phyloP scores from a whole-genome alignment of 768 basidiomycete genomes.

The Leccinum olivaceopallidum region DNA sequence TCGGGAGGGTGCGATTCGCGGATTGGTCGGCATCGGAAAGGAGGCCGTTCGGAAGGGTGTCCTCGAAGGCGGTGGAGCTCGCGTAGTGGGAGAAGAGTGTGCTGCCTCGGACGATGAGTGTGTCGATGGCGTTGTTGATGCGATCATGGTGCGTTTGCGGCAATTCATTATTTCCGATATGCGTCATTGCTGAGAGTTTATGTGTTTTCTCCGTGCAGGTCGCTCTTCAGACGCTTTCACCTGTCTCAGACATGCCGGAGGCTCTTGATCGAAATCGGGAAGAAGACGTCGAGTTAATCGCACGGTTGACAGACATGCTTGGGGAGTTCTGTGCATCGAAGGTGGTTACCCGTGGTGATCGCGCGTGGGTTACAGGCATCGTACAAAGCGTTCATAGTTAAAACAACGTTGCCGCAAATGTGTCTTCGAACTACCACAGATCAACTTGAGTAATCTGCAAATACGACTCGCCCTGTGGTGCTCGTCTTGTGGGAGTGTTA shows the following conservation, averaged over 20 bases:
- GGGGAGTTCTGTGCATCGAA: slow-evolving; percentile 64
- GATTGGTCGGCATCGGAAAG: slow-evolving; percentile 81
- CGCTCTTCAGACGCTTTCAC: slow-evolving; percentile 59
- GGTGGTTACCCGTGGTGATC: slow-evolving; percentile 49
- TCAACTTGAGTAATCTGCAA: background rate
- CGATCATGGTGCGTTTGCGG: slow-evolving; percentile 55
- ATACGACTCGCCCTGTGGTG: background rate
- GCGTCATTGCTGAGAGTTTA: background rate
- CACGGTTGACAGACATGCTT: slow-evolving; percentile 51
- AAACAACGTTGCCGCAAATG: background rate
- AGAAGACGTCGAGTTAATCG: slow-evolving; percentile 47
- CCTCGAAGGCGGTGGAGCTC: slow-evolving; percentile 78
- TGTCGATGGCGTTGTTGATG: slow-evolving; percentile 51
- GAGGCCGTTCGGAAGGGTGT: slow-evolving; percentile 83
- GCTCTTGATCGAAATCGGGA: slow-evolving; percentile 51
- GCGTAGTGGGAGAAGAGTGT: slow-evolving; percentile 70
- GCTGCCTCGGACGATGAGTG: slow-evolving; percentile 28
- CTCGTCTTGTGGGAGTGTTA: background rate
- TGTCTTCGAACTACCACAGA: background rate
- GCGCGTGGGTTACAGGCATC: slow-evolving; percentile 64
- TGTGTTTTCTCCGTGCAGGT: slow-evolving; percentile 40
- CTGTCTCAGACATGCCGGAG: slow-evolving; percentile 57
- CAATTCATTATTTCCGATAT: background rate
- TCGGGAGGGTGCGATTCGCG: slow-evolving; percentile 87
- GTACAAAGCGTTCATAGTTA: slow-evolving; percentile 35